Evolutionary conservation across 768 basidiomycete species (phyloP).

Genomic region (Serendipita indica): DNA sequence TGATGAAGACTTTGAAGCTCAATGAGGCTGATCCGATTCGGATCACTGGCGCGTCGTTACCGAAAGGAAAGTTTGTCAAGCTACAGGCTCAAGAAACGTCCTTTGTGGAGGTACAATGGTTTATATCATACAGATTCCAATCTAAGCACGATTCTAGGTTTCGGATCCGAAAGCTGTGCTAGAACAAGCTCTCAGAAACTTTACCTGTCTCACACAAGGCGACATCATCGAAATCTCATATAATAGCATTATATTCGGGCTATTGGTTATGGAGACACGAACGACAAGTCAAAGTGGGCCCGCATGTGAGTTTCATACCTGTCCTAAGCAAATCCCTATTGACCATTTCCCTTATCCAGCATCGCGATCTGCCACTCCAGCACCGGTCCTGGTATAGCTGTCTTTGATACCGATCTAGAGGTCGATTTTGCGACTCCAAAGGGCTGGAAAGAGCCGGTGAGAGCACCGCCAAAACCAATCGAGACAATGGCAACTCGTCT

Average conservation of each 20-base stretch:
- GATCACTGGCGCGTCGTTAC: constrained; percentile 72
- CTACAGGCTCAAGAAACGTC: constrained; percentile 89
- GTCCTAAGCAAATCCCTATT: not conserved
- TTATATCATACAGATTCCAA: not conserved
- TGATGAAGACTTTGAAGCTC: constrained; percentile 93
- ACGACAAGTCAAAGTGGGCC: not conserved
- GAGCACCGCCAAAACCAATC: constrained; percentile 63
- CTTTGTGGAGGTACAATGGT: constrained; percentile 51
- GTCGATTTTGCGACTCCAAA: constrained; percentile 88
- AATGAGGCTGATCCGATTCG: constrained; percentile 93
- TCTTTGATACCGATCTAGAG: constrained; percentile 93
- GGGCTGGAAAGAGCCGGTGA: constrained; percentile 81
- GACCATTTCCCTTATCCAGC: not conserved
- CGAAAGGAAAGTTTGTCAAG: constrained; percentile 92
- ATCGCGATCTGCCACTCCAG: constrained; percentile 19
- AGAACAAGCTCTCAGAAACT: constrained; percentile 89
- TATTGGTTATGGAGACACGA: constrained; percentile 86
- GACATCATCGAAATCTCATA: constrained; percentile 98
- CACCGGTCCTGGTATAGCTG: constrained; percentile 78
- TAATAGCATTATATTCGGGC: constrained; percentile 86
- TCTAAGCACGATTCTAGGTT: constrained; percentile 26
- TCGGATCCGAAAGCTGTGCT: constrained; percentile 98
- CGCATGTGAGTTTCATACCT: not conserved
- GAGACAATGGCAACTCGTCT: constrained; percentile 74
- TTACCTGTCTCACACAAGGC: constrained; percentile 79